Base-by-base conservation (phyloP, 257 asterid species). In the Gentiana macrophylla region DNA sequence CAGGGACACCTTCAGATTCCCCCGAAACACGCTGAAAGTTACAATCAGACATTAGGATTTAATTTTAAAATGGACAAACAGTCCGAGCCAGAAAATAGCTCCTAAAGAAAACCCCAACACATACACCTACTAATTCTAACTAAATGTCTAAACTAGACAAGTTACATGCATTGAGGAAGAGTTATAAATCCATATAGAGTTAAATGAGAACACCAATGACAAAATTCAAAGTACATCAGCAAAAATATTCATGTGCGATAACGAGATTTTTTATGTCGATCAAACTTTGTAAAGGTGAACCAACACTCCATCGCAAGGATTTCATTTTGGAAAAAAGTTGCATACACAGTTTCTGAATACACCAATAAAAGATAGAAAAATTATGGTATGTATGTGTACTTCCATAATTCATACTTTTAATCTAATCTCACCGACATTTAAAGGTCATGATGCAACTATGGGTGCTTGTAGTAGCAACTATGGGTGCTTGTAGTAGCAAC, bases 11-110 rank as follows among this genome's bases (percentile, higher is more conserved):
- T 60, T 74, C 90, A 67, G 80, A 35, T 60, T 85, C 94, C 63
- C 94, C 91, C 2, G 85, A 75, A 51, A 81, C 86, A 55, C 78
- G 74, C 97, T 85, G 94, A 69, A 52, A 62, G 52, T 49, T 41
- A 10, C 53, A 50, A 59, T 64, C 36, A 49, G 24, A 24, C 6
- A 4, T 32, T 32, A 12, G 44, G 7, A 15, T 6, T 12, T 5
- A 24, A 24, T 24, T 10, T 36, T 8, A 13, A 37, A 33, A 9
- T 52, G 52, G 37, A 37, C 53, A 43, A 43, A 46, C 47, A 35
- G 35, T 13, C 33, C 44, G 36, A 45, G 13, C 55, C 50, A 52
- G 37, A 13, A 43, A 44, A 41, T 12, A 9, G 55, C 12, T 51
- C 12, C 46, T 41, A 13, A 4, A n/a, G 9, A 46, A 35, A 35